phyloP scores from a whole-genome alignment of 2,329 filamentous ascomycete species.

The Shiraia bambusicola region DNA sequence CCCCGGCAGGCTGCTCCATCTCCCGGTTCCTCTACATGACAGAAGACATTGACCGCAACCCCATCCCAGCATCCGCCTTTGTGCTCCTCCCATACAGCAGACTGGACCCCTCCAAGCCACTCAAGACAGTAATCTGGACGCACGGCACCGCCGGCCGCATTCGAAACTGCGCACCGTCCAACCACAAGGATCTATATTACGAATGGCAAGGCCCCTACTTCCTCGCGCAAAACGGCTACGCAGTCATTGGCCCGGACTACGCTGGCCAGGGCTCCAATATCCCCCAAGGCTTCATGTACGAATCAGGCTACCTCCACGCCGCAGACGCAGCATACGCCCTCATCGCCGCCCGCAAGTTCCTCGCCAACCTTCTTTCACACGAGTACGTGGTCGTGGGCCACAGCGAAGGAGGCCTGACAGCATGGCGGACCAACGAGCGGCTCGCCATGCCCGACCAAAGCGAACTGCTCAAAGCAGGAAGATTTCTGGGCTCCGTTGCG shows the following conservation, averaged over 20 bases:
- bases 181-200: slow-evolving; percentile 25
- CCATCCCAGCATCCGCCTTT: slow-evolving; percentile 23
- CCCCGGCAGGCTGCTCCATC: slow-evolving; percentile 20
- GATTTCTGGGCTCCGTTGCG: slow-evolving; percentile 22
- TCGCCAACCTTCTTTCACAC: slow-evolving; percentile 18
- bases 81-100: slow-evolving; percentile 22
- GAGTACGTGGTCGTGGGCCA: slow-evolving; percentile 25
- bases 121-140: slow-evolving; percentile 20
- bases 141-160: slow-evolving; percentile 22
- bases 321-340: slow-evolving; percentile 20
- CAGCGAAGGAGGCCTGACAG: slow-evolving; percentile 27
- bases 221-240: slow-evolving; percentile 20
- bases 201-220: slow-evolving; percentile 22
- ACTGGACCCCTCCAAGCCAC: slow-evolving; percentile 10
- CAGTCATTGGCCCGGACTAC: slow-evolving; percentile 24
- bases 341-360: slow-evolving; percentile 20
- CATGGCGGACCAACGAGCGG: slow-evolving; percentile 24
- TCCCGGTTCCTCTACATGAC: slow-evolving; percentile 25
- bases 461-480: slow-evolving; percentile 19
- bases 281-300: slow-evolving; percentile 26
- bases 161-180: slow-evolving; percentile 19
- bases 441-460: slow-evolving; percentile 22
- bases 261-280: slow-evolving; percentile 21
- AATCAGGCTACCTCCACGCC: slow-evolving; percentile 22
- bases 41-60: slow-evolving; percentile 22